These are phyloP conservation scores for Cupressus sempervirens DNA, from an alignment of 75 land plant genomes.

Conservation along the genomic window DNA sequence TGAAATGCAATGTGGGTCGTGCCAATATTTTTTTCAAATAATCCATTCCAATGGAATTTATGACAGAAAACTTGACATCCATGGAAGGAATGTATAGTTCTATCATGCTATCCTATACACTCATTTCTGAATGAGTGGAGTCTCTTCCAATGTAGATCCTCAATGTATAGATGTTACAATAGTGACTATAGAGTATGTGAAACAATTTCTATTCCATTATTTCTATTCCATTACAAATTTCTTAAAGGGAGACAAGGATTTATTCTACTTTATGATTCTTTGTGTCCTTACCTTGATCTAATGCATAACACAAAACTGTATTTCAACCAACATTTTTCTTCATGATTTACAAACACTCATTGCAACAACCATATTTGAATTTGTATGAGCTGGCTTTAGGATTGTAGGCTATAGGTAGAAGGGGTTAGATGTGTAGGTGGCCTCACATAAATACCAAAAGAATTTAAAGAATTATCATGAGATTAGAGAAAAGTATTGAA, in stretches of 20 bases:
- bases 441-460: slow-evolving; percentile 75
- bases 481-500: slow-evolving; percentile 53
- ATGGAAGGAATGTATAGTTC: slow-evolving; percentile 62
- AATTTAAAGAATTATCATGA: slow-evolving; percentile 51
- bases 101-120: slow-evolving; percentile 59
- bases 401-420: too few relatives aligned
- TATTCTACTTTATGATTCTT: too few relatives aligned
- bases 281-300: slow-evolving; percentile 23
- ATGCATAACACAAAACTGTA: neutral
- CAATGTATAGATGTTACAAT: slow-evolving; percentile 67
- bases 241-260: slow-evolving; percentile 52
- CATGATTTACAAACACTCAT: slow-evolving; percentile 8
- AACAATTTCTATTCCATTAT: too few relatives aligned
- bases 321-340: slow-evolving; percentile 5
- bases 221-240: too few relatives aligned
- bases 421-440: slow-evolving; percentile 63
- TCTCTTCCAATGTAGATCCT: slow-evolving; percentile 40
- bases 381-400: neutral
- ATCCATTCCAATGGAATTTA: slow-evolving; percentile 29
- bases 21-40: neutral
- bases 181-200: slow-evolving; percentile 60
- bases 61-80: slow-evolving; percentile 66
- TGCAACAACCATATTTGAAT: slow-evolving; percentile 6
- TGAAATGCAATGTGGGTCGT: slow-evolving; percentile 5
- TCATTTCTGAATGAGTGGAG: slow-evolving; percentile 41